Evolutionary conservation across 2,329 filamentous ascomycete species (phyloP).

Genomic region (Paecilomyces niveus): DNA sequence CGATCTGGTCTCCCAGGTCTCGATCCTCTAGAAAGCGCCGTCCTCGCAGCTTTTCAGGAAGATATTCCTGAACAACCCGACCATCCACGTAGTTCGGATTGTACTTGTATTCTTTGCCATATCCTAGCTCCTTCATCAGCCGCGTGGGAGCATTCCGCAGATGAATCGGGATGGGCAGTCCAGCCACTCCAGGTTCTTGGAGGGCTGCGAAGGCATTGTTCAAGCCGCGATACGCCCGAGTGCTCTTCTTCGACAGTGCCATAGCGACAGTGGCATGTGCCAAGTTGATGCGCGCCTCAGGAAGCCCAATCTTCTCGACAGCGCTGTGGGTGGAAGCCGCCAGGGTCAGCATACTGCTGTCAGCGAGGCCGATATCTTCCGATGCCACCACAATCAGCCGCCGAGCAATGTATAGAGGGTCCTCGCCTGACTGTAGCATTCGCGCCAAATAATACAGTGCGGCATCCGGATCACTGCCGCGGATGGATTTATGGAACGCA

Average conservation of each 20-base stretch:
- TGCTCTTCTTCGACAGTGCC: constrained; percentile 75
- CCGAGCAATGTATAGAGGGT: constrained; percentile 84
- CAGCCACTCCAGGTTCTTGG: constrained; percentile 74
- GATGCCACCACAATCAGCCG: constrained; percentile 92
- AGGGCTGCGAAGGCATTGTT: constrained; percentile 74
- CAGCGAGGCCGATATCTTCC: constrained; percentile 87
- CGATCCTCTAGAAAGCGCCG: constrained; percentile 69
- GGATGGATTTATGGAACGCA: constrained; percentile 91
- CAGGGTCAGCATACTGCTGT: constrained; percentile 73
- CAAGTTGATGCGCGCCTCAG: constrained; percentile 80
- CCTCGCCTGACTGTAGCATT: constrained; percentile 93
- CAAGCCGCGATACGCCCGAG: constrained; percentile 73
- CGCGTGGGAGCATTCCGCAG: constrained; percentile 86
- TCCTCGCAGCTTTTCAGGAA: constrained; percentile 69
- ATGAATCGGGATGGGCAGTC: constrained; percentile 76
- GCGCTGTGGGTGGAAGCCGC: constrained; percentile 83
- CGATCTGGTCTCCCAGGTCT: constrained; percentile 71
- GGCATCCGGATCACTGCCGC: constrained; percentile 79
- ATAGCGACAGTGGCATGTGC: constrained; percentile 82
- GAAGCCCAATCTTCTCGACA: constrained; percentile 88
- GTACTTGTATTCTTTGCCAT: constrained; percentile 91
- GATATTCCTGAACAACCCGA: constrained; percentile 75
- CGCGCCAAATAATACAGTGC: constrained; percentile 89
- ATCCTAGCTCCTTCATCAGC: constrained; percentile 88
- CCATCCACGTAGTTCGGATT: constrained; percentile 85